Base-by-base conservation (phyloP, 805 yeast genomes). In the Ogataea allantospora region DNA sequence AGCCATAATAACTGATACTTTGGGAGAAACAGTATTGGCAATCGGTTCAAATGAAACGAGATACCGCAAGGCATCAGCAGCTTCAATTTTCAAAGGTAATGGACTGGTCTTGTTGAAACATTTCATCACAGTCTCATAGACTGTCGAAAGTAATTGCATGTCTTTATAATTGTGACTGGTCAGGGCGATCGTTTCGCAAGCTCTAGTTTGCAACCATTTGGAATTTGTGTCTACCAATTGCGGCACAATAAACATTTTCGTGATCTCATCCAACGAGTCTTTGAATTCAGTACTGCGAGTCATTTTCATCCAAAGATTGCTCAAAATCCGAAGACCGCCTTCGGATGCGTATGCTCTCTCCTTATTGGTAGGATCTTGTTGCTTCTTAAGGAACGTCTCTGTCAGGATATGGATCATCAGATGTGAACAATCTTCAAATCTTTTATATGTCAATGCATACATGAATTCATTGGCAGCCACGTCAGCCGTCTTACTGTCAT, bases 1-100 rank as follows among this genome's bases (percentile, higher is more conserved):
- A 42, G 85, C 82, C 86, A 93, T 85, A 1, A 88, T 76, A 13
- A 82, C 79, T 14, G 88, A 70, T 27, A 89, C 81, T 35, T 77
- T 75, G 6, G 72, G 60, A 0, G 83, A 65, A 16, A 88, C 59
- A 3, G 82, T 77, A 30, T 74, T 77, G 44, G 76, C 72, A 51
- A 88, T 83, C 17, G 50, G 51, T 60, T 44, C 48, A 33, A 50
- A 49, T 11, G 66, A 64, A 38, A 72, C 63, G 21, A 54, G 38
- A 7, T 72, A 63, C 14, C 75, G 57, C 51, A 75, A 63, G 1
- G 78, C 77, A 55, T 73, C 78, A 8, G 74, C 72, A 9, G 77
- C 71, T 16, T 75, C 73, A 34, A 75, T 58, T 51, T 70, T 70
- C 29, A 76, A 53, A 2, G 80, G 77, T 35, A 74, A 63, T 17